phyloP scores from a whole-genome alignment of 495 filamentous ascomycete species.

The Penicillium riverlandense region DNA sequence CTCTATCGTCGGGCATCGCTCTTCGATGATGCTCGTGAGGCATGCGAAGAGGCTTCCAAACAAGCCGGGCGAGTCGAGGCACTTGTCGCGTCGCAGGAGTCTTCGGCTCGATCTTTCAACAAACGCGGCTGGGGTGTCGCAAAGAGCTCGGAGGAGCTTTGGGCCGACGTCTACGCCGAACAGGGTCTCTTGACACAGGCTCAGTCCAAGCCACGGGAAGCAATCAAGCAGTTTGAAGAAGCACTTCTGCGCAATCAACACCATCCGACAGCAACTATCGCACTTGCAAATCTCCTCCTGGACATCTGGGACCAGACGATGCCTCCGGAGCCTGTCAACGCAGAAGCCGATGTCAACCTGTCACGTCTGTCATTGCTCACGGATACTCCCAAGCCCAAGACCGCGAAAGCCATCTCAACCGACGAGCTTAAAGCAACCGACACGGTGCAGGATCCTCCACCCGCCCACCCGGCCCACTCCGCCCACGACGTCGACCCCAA shows the following conservation, averaged over 20 bases:
- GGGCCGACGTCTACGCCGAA: constrained; percentile 75
- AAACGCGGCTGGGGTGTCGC: constrained; percentile 64
- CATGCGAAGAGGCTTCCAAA: constrained; percentile 73
- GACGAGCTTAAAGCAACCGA: constrained; percentile 15
- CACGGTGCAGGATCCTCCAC: constrained; percentile 2
- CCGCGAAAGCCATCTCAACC: constrained; percentile 13
- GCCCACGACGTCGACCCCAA: constrained; percentile 42
- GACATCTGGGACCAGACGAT: constrained; percentile 71
- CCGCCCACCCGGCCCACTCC: constrained; percentile 4
- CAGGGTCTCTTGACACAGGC: constrained; percentile 61
- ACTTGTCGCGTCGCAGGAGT: constrained; percentile 33
- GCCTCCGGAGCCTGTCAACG: constrained; percentile 30
- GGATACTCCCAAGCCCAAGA: constrained; percentile 12
- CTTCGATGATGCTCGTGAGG: constrained; percentile 67
- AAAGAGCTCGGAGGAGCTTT: constrained; percentile 70
- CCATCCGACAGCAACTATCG: constrained; percentile 74
- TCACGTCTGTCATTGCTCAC: constrained; percentile 20
- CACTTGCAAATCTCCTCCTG: constrained; percentile 74
- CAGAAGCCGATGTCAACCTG: constrained; percentile 21
- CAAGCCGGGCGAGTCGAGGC: constrained; percentile 47
- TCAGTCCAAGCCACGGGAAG: constrained; percentile 55
- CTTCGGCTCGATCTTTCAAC: constrained; percentile 44
- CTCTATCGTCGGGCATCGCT: constrained; percentile 79
- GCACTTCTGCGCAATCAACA: constrained; percentile 68
- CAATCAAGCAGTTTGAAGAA: constrained; percentile 67